Percentiles rank a stretch among this genome's conserved stretches.
These are phyloP conservation scores for Monilinia polystroma DNA, from an alignment of 2,329 filamentous ascomycete genomes.

Conservation along the genomic window DNA sequence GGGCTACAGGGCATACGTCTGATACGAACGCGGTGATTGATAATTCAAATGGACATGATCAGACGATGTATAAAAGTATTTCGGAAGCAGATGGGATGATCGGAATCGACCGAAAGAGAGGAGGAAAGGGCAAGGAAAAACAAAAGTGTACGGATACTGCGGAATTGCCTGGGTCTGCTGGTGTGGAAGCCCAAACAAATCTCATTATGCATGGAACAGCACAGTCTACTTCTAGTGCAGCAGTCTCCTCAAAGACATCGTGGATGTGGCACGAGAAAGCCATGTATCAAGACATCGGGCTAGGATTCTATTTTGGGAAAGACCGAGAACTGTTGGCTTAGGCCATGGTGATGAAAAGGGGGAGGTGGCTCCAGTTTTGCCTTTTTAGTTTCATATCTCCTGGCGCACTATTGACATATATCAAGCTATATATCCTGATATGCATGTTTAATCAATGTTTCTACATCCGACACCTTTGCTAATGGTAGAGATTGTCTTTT, in stretches of 20 bases:
- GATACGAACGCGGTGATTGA: neutral
- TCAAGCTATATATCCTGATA: neutral
- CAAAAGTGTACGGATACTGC: neutral
- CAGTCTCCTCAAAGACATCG: neutral
- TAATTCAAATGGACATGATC: neutral
- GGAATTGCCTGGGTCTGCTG: neutral
- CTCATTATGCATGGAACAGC: neutral
- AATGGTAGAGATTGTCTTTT: neutral
- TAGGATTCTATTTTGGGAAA: slow-evolving; percentile 36
- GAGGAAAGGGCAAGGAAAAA: slow-evolving; percentile 32
- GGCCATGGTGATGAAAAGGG: neutral
- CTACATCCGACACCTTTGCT: too few relatives aligned
- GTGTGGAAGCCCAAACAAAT: neutral
- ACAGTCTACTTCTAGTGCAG: neutral
- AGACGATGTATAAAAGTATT: slow-evolving; percentile 25
- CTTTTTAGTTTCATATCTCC: neutral
- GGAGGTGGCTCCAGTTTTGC: neutral
- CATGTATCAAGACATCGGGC: slow-evolving; percentile 36
- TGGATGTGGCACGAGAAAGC: slow-evolving; percentile 35
- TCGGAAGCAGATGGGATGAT: slow-evolving; percentile 31
- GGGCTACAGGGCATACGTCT: slow-evolving; percentile 27
- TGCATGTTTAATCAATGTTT: neutral
- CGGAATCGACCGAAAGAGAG: slow-evolving; percentile 34
- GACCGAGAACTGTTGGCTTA: neutral
- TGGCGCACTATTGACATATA: neutral